Percentiles rank a stretch among this genome's conserved stretches.
phyloP scores from a whole-genome alignment of 176 grass and related monocot genomes.

The Aegilops longissima region DNA sequence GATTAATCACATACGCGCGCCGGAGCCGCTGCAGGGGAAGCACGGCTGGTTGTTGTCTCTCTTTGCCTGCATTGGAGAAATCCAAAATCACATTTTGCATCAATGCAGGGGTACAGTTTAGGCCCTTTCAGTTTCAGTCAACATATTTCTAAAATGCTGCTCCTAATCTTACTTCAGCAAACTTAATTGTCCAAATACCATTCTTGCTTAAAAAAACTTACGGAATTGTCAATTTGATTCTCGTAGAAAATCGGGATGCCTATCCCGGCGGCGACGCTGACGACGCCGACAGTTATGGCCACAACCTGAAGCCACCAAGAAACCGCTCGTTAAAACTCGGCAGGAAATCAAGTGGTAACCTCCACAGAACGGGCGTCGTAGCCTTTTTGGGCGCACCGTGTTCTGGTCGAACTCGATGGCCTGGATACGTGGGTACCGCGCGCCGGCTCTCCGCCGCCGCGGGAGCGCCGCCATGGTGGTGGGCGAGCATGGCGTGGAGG shows the following conservation, averaged over 20 bases:
- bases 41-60: slow-evolving; percentile 89
- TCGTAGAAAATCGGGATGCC: slow-evolving; percentile 95
- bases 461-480: slow-evolving; percentile 11
- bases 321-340: background rate
- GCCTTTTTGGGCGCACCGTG: slow-evolving; percentile 48
- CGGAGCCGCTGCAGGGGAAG: slow-evolving; percentile 93
- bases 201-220: slow-evolving; percentile 25
- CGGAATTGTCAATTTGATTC: slow-evolving; percentile 86
- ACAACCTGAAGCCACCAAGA: slow-evolving; percentile 50
- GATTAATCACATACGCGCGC: slow-evolving; percentile 57
- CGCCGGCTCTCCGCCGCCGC: background rate
- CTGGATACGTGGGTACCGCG: slow-evolving; percentile 57
- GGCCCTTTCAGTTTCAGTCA: background rate
- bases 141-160: background rate
- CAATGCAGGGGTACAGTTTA: background rate
- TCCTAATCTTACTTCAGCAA: background rate
- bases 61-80: slow-evolving; percentile 63
- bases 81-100: background rate
- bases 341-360: background rate
- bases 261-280: slow-evolving; percentile 81
- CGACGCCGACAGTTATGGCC: slow-evolving; percentile 84
- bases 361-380: background rate
- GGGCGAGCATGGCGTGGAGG: slow-evolving; percentile 27
- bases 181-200: background rate
- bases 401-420: slow-evolving; percentile 90